phyloP scores from a whole-genome alignment of 257 asterid genomes.

The Schizonepeta tenuifolia region DNA sequence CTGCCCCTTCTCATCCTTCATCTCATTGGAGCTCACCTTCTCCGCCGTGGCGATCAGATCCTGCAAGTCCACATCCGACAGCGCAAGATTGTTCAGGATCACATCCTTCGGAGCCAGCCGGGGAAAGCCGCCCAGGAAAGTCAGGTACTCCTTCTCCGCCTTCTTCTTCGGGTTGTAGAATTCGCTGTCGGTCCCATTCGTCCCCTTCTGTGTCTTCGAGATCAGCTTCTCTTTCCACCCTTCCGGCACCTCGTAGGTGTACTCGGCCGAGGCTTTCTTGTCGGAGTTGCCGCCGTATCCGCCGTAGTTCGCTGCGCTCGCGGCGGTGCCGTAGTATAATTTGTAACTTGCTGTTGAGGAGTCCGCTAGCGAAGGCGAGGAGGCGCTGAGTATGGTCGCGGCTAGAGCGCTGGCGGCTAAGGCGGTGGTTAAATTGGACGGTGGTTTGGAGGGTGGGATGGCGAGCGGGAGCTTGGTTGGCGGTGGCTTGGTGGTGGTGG shows the following conservation, averaged over 20 bases:
- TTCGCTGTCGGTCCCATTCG: conserved; percentile 92
- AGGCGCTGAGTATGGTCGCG: conserved; percentile 58
- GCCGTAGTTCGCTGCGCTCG: conserved; percentile 94
- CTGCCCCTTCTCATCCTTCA: conserved; percentile 78
- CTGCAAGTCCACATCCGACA: conserved; percentile 86
- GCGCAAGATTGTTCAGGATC: conserved; percentile 74
- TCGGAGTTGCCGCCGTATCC: conserved; percentile 94
- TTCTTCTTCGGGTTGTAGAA: conserved; percentile 92
- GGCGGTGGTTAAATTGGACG: conserved; percentile 50
- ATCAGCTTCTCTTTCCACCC: conserved; percentile 90
- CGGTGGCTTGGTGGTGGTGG: conserved; percentile 45
- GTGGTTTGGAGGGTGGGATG: conserved; percentile 48
- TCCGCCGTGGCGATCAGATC: conserved; percentile 84
- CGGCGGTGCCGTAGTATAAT: conserved; percentile 92
- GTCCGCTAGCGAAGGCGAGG: conserved; percentile 60
- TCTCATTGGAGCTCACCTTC: conserved; percentile 64
- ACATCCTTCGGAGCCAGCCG: conserved; percentile 74
- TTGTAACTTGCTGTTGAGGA: conserved; percentile 36
- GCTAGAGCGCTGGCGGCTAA: conserved; percentile 79
- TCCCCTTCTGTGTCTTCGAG: conserved; percentile 84
- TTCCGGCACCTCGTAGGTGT: conserved; percentile 84
- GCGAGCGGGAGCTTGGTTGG: conserved; percentile 44
- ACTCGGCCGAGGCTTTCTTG: conserved; percentile 89
- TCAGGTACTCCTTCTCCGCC: conserved; percentile 75
- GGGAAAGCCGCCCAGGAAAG: conserved; percentile 77